Base-by-base conservation (phyloP, 2,329 filamentous ascomycete species). In the Diatrype stigma region DNA sequence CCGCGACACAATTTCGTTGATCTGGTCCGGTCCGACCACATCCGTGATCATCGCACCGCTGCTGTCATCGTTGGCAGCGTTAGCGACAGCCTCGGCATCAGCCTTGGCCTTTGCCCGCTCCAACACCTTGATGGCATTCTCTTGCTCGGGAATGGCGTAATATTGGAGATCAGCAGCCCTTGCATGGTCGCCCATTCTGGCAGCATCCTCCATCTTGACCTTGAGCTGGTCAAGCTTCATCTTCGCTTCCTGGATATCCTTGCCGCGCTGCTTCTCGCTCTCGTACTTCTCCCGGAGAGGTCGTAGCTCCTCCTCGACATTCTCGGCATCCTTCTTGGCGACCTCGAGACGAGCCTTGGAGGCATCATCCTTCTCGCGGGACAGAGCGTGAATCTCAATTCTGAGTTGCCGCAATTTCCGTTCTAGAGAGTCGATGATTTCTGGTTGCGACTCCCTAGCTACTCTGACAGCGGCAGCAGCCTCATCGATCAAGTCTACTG, bases 391-490 rank as follows among this genome's bases (percentile, higher is more conserved):
- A 51, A 99, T 99, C 71, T 99, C 94, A 61, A 99, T 99, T 70
- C 96, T 87, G 49, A 97, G 80, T 71, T 99, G 94, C 53, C 91
- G 87, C 55, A 91, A 79, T 64, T 86, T 90, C 59, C 94, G 86
- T 72, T 99, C 94, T 48, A 99, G 81, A 48, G 90, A 96, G 72
- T 99, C 94, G 48, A 99, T 88, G 30, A 92, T 86, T 73, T 99
- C 94, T 2, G 94, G 94, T 63, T 97, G 92, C 2, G 94, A 99
- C 73, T 99, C 94, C 60, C 94, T 85, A 32, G 92, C 91, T 23
- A 99, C 95, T 51, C 91, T 84, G 53, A 99, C 94, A n/a, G 94
- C 94, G 1, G 94, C 93, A 1, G 94, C 92, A 35, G 94, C 94
- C 70, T 99, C 94, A 63, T 99, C 94, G 54, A 99, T 89, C 45